phyloP scores from a whole-genome alignment of 176 grass and related monocot species.

The Musa acuminata region DNA sequence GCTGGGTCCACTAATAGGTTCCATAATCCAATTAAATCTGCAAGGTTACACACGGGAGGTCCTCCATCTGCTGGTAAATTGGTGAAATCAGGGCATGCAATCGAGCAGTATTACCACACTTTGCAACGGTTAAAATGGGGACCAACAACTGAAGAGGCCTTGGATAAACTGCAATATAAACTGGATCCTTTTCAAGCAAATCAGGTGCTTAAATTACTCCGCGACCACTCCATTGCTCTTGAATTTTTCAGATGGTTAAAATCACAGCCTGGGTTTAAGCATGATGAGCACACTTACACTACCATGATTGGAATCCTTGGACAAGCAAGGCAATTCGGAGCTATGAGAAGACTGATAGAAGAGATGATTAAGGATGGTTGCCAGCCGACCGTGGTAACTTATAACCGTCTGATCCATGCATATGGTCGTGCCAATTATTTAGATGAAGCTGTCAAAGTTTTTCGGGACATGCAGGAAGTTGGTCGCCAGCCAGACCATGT shows the following conservation, averaged over 20 bases:
- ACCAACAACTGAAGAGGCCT: slow-evolving; percentile 53
- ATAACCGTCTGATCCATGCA: slow-evolving; percentile 88
- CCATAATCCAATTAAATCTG: slow-evolving; percentile 30
- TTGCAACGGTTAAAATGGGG: slow-evolving; percentile 86
- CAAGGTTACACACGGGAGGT: slow-evolving; percentile 37
- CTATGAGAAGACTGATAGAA: slow-evolving; percentile 70
- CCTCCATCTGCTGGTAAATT: slow-evolving; percentile 39
- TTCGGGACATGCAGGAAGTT: slow-evolving; percentile 74
- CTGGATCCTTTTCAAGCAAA: slow-evolving; percentile 77
- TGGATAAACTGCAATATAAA: slow-evolving; percentile 64
- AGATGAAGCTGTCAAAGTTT: slow-evolving; percentile 62
- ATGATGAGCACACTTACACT: slow-evolving; percentile 92
- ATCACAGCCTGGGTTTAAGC: slow-evolving; percentile 71
- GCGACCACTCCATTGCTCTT: slow-evolving; percentile 53
- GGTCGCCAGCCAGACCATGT: slow-evolving; percentile 68
- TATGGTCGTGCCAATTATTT: slow-evolving; percentile 93
- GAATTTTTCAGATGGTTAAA: slow-evolving; percentile 94
- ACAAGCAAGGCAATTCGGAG: slow-evolving; percentile 66
- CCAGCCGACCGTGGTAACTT: slow-evolving; percentile 84
- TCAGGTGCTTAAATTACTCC: slow-evolving; percentile 85
- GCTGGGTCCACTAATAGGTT: slow-evolving; percentile 41
- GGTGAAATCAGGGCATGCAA: slow-evolving; percentile 40
- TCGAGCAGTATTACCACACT: slow-evolving; percentile 79
- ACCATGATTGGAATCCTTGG: slow-evolving; percentile 96
- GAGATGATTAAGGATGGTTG: slow-evolving; percentile 66